A percentile compares a stretch with the other conserved stretches of the same genome.
Conservation (phyloP, 2,329 filamentous ascomycete genomes). For the Colletotrichum scovillei region DNA sequence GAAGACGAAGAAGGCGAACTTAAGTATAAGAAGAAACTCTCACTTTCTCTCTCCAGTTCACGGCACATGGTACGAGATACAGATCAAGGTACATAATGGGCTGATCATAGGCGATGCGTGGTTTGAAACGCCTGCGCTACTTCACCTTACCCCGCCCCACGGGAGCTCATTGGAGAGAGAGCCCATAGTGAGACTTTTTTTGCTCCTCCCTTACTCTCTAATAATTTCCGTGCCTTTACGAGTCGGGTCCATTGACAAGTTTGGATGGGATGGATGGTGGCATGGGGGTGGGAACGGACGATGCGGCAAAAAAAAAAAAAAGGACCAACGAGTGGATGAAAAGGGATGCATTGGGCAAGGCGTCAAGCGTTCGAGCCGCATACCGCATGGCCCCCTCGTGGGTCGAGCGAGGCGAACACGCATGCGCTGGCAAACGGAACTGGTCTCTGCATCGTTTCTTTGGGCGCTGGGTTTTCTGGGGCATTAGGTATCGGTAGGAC, state of each 20-base stretch:
- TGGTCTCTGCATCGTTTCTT: background rate
- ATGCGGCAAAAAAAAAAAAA: background rate
- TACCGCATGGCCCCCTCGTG: background rate
- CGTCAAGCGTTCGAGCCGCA: background rate
- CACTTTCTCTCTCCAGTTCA: background rate
- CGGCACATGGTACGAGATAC: background rate
- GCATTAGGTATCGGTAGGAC: background rate
- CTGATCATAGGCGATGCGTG: slow-evolving; percentile 28
- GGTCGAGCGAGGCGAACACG: slow-evolving; percentile 7
- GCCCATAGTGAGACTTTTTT: too few species aligned
- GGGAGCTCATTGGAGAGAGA: too few species aligned
- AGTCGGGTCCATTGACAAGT: background rate
- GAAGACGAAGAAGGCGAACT: slow-evolving; percentile 13
- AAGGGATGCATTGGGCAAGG: background rate
- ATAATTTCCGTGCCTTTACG: background rate
- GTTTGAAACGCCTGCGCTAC: slow-evolving; percentile 24
- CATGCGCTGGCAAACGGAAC: background rate
- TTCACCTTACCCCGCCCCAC: slow-evolving; percentile 26
- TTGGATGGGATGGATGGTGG: background rate
- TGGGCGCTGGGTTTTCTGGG: background rate
- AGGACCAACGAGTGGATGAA: background rate
- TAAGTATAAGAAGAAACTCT: background rate
- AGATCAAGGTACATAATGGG: slow-evolving; percentile 1
- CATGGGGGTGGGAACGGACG: background rate
- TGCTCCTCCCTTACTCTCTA: too few species aligned